These are phyloP conservation scores for Lactarius psammicola DNA, from an alignment of 768 basidiomycete genomes.

Conservation along the genomic window DNA sequence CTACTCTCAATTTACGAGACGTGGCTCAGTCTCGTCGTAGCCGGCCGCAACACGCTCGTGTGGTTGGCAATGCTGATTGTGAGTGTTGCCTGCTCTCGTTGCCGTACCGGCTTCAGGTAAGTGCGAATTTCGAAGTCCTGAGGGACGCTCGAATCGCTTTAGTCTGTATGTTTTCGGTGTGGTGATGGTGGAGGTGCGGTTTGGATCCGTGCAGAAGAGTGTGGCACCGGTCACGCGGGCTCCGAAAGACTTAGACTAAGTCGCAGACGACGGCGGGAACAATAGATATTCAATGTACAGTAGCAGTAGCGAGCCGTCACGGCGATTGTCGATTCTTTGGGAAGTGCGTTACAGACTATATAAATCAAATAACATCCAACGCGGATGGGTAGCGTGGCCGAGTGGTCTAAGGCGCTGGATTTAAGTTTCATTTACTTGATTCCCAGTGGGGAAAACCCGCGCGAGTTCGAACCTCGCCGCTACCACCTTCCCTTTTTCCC, in stretches of 20 bases:
- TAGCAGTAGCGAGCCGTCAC: too few species aligned
- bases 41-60: not conserved
- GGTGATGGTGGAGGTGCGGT: constrained; percentile 5
- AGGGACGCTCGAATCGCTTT: not conserved
- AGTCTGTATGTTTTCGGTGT: constrained; percentile 17
- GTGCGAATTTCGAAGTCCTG: not conserved
- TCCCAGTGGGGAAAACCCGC: constrained; percentile 84
- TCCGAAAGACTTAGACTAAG: constrained; percentile 3
- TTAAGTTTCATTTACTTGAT: constrained; percentile 59
- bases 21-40: constrained; percentile 17
- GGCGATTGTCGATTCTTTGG: too few species aligned
- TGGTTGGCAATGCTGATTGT: constrained; percentile 14
- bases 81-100: not conserved
- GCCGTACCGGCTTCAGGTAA: not conserved
- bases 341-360: not conserved
- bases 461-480: constrained; percentile 92
- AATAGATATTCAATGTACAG: too few species aligned
- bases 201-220: not conserved
- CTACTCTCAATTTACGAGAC: constrained; percentile 10
- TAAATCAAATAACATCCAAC: not conserved
- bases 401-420: constrained; percentile 93
- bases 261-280: not conserved
- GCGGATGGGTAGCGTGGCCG: constrained; percentile 65
- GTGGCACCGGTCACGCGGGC: not conserved
- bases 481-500: constrained; percentile 46